Evolutionary conservation across 2,329 filamentous ascomycete species (phyloP).

Genomic region (Epichloe aotearoae): DNA sequence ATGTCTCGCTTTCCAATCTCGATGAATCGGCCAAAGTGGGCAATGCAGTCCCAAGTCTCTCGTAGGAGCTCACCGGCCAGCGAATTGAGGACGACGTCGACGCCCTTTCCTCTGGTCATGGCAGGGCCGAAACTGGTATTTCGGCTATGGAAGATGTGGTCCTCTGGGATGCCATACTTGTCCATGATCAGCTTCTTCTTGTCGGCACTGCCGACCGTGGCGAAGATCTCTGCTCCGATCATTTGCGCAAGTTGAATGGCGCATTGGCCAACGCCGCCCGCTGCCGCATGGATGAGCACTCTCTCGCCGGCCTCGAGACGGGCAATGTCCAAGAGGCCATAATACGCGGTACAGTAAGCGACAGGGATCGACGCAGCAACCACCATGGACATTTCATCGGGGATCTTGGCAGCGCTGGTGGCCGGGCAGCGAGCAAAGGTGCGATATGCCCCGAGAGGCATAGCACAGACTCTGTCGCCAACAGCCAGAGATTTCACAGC

Average conservation of each 20-base stretch:
- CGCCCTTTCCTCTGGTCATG: slow-evolving; percentile 35
- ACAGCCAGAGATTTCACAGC: slow-evolving; percentile 45
- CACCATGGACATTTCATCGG: slow-evolving; percentile 22
- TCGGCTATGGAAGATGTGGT: slow-evolving; percentile 16
- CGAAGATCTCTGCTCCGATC: slow-evolving; percentile 27
- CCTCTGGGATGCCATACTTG: slow-evolving; percentile 23
- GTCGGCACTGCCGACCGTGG: slow-evolving; percentile 25
- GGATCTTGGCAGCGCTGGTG: slow-evolving; percentile 23
- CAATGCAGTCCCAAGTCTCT: slow-evolving; percentile 30
- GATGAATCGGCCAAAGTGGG: slow-evolving; percentile 29
- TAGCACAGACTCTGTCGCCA: slow-evolving; percentile 61
- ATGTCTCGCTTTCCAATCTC: slow-evolving; percentile 29
- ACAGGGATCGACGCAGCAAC: slow-evolving; percentile 27
- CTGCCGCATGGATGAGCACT: slow-evolving; percentile 26
- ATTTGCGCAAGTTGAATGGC: slow-evolving; percentile 25
- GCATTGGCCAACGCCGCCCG: slow-evolving; percentile 26
- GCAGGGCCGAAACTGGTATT: slow-evolving; percentile 13
- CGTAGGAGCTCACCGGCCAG: slow-evolving; percentile 14
- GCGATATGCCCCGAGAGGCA: slow-evolving; percentile 21
- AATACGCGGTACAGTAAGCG: slow-evolving; percentile 27
- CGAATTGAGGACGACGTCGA: slow-evolving; percentile 53
- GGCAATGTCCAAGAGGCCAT: slow-evolving; percentile 25
- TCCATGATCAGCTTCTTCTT: slow-evolving; percentile 23
- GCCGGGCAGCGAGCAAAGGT: slow-evolving; percentile 20
- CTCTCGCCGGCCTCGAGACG: slow-evolving; percentile 23